A percentile compares a stretch with the other conserved stretches of the same genome.
Evolutionary conservation across 2,329 filamentous ascomycete species (phyloP).

Genomic region (Graphiopsis chlorocephala): DNA sequence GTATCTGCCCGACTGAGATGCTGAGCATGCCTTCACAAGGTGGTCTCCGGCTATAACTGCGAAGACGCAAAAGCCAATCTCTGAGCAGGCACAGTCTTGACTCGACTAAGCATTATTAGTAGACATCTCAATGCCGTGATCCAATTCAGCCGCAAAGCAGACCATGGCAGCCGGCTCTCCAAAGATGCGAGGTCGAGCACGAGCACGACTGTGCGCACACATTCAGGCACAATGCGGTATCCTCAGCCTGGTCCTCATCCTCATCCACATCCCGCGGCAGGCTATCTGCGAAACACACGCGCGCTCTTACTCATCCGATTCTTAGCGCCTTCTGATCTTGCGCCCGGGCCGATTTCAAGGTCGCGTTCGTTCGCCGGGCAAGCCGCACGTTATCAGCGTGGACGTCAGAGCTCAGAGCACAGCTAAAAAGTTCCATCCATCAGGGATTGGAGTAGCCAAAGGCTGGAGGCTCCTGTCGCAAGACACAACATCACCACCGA

Average conservation of each 20-base stretch:
- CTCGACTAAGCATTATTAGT: neutral
- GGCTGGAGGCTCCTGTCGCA: slow-evolving; percentile 1
- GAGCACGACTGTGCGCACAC: neutral
- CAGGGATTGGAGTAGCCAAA: neutral
- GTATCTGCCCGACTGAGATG: neutral
- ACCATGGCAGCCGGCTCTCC: neutral
- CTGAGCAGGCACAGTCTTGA: neutral
- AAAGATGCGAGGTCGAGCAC: neutral
- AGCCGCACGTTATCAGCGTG: neutral
- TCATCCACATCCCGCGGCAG: slow-evolving; percentile 3
- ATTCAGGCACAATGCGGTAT: neutral
- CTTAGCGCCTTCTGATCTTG: neutral
- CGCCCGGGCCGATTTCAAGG: neutral
- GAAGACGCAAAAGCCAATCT: neutral
- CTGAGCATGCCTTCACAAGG: neutral
- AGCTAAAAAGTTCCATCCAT: neutral
- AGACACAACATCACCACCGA: slow-evolving; percentile 10
- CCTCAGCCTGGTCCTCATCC: neutral
- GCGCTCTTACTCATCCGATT: slow-evolving; percentile 1
- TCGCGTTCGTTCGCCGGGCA: neutral
- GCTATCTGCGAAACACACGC: neutral
- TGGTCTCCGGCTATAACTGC: neutral
- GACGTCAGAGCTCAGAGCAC: neutral
- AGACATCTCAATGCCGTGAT: neutral
- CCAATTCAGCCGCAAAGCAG: neutral